Percentiles rank a stretch among this genome's conserved stretches.
Evolutionary conservation across 345 rosid genomes (phyloP).

Genomic region (Citrus inodora): DNA sequence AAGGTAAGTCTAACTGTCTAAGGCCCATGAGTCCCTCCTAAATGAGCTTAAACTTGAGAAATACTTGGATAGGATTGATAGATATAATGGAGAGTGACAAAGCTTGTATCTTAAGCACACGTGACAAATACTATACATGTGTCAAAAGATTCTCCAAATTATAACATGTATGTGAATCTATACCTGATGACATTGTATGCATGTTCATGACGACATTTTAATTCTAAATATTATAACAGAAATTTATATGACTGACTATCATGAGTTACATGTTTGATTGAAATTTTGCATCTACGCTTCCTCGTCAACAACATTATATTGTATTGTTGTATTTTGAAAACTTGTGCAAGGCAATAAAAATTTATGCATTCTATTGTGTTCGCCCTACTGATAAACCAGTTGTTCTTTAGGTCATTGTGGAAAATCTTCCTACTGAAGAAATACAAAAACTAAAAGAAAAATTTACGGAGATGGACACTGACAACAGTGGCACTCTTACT

Average conservation of each 20-base stretch:
- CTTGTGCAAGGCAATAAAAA: neutral
- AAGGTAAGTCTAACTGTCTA: conserved; percentile 40
- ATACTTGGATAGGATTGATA: neutral
- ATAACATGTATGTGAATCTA: neutral
- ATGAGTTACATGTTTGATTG: neutral
- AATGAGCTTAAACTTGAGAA: neutral
- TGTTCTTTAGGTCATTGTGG: conserved; percentile 42
- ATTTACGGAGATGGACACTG: too few relatives aligned
- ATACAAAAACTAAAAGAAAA: too few relatives aligned
- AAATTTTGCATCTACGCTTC: neutral
- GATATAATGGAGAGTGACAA: neutral
- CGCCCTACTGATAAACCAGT: neutral
- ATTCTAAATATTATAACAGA: too few relatives aligned
- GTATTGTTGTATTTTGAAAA: neutral
- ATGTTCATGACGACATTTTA: too few relatives aligned
- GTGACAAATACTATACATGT: neutral
- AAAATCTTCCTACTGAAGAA: too few relatives aligned
- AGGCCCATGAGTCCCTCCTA: neutral
- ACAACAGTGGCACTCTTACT: too few relatives aligned
- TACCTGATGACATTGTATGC: too few relatives aligned
- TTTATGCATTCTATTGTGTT: neutral
- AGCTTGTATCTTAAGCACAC: neutral
- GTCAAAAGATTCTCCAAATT: neutral
- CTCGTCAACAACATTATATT: neutral
- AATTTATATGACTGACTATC: neutral